Evolutionary conservation across 345 rosid genomes (phyloP).

Genomic region (Tarenaya hassleriana): DNA sequence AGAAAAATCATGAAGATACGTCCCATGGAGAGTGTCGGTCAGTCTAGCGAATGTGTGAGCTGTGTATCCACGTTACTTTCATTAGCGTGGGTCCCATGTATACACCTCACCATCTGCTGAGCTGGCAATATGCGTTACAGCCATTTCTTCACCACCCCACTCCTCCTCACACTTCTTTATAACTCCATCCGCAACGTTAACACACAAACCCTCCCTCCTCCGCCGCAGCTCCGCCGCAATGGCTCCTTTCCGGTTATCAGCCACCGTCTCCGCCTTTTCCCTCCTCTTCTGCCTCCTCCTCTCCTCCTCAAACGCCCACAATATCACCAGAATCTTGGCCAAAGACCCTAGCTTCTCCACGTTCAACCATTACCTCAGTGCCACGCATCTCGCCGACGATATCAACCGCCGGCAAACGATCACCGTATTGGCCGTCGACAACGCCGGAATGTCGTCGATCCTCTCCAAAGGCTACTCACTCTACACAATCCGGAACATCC

Average conservation of each 20-base stretch:
- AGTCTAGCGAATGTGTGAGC: neutral
- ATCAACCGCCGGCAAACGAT: constrained; percentile 82
- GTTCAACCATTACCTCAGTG: constrained; percentile 87
- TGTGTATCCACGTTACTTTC: constrained; percentile 11
- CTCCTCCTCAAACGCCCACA: constrained; percentile 48
- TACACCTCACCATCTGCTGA: constrained; percentile 31
- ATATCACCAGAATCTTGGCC: constrained; percentile 71
- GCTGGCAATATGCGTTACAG: constrained; percentile 35
- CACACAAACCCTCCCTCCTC: constrained; percentile 8
- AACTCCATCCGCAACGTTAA: constrained; percentile 1
- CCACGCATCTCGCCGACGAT: constrained; percentile 76
- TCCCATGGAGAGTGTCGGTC: constrained; percentile 1
- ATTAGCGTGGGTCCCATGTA: constrained; percentile 20
- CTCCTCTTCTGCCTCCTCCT: constrained; percentile 23
- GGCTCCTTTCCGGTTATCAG: constrained; percentile 16
- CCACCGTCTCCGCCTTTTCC: constrained; percentile 18
- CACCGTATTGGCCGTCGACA: constrained; percentile 81
- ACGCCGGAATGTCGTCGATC: constrained; percentile 65
- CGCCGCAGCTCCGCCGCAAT: constrained; percentile 10
- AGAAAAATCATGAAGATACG: no score
- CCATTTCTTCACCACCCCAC: constrained; percentile 12
- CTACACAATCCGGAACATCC: constrained; percentile 66
- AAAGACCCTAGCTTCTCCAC: constrained; percentile 74
- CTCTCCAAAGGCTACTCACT: constrained; percentile 57
- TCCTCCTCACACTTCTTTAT: constrained; percentile 15